Conservation (phyloP, 2,329 filamentous ascomycete species). For the Colletotrichum sp. region DNA sequence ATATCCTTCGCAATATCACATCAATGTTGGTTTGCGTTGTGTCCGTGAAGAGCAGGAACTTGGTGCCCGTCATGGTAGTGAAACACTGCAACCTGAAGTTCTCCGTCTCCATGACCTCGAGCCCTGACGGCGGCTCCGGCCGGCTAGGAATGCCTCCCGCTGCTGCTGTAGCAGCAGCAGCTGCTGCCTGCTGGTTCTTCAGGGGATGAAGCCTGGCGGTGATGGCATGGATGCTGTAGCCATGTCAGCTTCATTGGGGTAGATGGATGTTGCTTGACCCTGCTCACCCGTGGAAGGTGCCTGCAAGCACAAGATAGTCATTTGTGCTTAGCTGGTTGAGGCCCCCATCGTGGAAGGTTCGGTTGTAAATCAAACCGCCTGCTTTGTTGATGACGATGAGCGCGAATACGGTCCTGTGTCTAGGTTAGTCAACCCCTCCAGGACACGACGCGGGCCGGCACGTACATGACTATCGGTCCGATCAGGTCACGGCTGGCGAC, state of each 20-base stretch:
- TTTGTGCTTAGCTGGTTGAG: slow-evolving; percentile 91
- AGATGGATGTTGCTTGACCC: slow-evolving; percentile 30
- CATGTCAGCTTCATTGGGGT: slow-evolving; percentile 4
- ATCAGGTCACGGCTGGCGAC: background rate
- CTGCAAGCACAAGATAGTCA: slow-evolving; percentile 94
- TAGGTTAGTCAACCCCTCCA: background rate
- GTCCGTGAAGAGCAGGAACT: slow-evolving; percentile 96
- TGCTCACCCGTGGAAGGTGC: slow-evolving; percentile 92
- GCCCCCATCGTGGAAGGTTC: slow-evolving; percentile 84
- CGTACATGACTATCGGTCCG: slow-evolving; percentile 3
- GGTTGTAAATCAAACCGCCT: slow-evolving; percentile 94
- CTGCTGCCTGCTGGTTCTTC: slow-evolving; percentile 41
- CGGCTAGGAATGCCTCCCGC: slow-evolving; percentile 43
- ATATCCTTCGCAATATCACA: slow-evolving; percentile 80
- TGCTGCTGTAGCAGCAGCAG: slow-evolving; percentile 33
- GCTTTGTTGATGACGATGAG: slow-evolving; percentile 99
- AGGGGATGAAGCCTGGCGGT: slow-evolving; percentile 67
- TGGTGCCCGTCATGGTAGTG: slow-evolving; percentile 90
- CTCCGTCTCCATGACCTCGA: slow-evolving; percentile 92
- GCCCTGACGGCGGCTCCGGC: slow-evolving; percentile 73
- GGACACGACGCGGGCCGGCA: background rate
- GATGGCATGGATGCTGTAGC: slow-evolving; percentile 70
- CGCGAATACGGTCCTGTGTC: slow-evolving; percentile 84
- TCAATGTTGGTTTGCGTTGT: slow-evolving; percentile 87
- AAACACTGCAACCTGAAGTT: slow-evolving; percentile 97